Percentiles rank a stretch among this genome's conserved stretches.
phyloP scores from a whole-genome alignment of 2,329 filamentous ascomycete species.

The Exophiala bonariae region DNA sequence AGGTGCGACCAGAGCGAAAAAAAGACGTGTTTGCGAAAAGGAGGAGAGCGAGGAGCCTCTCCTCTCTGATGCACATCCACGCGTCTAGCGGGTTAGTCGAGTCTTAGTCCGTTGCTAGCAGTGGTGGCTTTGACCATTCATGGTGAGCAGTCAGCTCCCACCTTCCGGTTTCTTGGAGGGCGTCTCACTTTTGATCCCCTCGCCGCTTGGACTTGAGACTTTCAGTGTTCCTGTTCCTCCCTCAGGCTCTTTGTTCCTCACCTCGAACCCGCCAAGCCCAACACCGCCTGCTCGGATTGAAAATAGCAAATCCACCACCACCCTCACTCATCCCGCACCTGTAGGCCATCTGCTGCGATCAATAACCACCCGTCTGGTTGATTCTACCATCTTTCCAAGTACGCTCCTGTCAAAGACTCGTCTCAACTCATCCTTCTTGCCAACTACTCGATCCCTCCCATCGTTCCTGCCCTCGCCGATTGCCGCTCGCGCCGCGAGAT shows the following conservation, averaged over 20 bases:
- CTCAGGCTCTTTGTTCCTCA: neutral
- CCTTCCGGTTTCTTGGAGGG: too few species aligned
- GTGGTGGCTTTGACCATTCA: too few species aligned
- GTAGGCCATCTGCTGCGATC: neutral
- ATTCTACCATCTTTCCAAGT: constrained; percentile 10
- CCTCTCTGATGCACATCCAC: too few species aligned
- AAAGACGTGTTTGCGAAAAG: too few species aligned
- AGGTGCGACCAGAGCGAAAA: too few species aligned
- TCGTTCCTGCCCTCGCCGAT: constrained; percentile 8
- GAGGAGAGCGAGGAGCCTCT: too few species aligned
- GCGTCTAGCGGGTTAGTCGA: too few species aligned
- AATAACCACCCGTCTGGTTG: constrained; percentile 1
- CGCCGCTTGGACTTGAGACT: too few species aligned
- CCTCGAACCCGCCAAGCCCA: constrained; percentile 1
- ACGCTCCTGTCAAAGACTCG: neutral
- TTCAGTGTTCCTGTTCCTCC: too few species aligned
- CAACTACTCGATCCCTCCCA: neutral
- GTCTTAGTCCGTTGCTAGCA: too few species aligned
- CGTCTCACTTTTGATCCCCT: too few species aligned
- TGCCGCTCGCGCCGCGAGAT: constrained; percentile 18
- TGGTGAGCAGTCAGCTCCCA: too few species aligned
- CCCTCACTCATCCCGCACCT: constrained; percentile 12
- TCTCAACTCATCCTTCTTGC: neutral
- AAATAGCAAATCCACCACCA: constrained; percentile 23
- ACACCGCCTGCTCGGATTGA: constrained; percentile 25